A percentile compares a stretch with the other conserved stretches of the same genome.
phyloP scores from a whole-genome alignment of 1,284 basidiomycete genomes.

The Xanthoconium separans region DNA sequence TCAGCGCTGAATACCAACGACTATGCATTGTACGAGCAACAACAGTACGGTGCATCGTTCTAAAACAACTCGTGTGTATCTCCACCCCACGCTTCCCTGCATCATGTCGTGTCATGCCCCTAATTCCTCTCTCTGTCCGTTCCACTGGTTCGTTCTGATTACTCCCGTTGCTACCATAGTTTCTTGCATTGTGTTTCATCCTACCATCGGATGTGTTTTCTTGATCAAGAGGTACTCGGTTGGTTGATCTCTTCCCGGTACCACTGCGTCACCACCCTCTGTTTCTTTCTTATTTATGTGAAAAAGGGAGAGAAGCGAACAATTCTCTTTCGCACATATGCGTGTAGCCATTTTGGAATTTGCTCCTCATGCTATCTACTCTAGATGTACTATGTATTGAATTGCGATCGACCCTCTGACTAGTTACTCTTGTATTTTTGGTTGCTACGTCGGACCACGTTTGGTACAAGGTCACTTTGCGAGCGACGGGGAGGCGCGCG shows the following conservation, averaged over 20 bases:
- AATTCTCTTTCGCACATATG: no score
- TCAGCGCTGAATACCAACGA: constrained; percentile 26
- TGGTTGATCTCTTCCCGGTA: neutral
- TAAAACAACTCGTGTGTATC: constrained; percentile 4
- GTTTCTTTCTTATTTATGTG: no score
- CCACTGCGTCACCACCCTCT: neutral
- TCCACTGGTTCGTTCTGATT: neutral
- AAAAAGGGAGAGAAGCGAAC: neutral
- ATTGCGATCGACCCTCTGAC: no score
- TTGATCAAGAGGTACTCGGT: neutral
- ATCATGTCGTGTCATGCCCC: neutral
- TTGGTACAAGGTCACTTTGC: no score
- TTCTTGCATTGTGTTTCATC: neutral
- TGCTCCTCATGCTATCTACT: no score
- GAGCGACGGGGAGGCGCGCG: no score
- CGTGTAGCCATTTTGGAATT: no score
- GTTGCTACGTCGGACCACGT: no score
- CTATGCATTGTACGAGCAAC: constrained; percentile 28
- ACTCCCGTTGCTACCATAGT: neutral
- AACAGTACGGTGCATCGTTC: constrained; percentile 14
- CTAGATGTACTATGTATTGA: no score
- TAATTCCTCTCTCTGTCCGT: neutral
- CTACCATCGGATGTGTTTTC: neutral
- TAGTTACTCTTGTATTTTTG: no score
- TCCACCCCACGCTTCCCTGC: neutral